Conservation (phyloP, 768 basidiomycete species). For the Arthromyces matolae region DNA sequence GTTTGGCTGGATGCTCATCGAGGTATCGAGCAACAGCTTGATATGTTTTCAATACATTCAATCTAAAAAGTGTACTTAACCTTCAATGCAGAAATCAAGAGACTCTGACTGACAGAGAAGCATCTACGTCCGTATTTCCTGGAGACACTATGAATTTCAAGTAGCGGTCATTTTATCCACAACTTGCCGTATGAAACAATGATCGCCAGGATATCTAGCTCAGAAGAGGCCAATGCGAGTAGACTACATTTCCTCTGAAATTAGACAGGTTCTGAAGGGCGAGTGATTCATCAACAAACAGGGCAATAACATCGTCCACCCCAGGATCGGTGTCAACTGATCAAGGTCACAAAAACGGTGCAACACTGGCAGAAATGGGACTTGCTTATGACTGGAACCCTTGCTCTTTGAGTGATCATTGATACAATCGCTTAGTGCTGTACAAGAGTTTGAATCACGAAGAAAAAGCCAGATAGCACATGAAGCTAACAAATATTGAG, state of each 20-base stretch:
- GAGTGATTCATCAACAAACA: slow-evolving; percentile 45
- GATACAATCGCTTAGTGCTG: neutral
- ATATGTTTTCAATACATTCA: slow-evolving; percentile 76
- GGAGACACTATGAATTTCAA: no score
- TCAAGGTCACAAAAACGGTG: neutral
- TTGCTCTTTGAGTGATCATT: slow-evolving; percentile 2
- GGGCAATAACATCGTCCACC: slow-evolving; percentile 76
- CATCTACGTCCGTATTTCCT: slow-evolving; percentile 71
- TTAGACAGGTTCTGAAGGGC: neutral
- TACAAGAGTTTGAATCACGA: neutral
- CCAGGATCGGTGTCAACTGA: slow-evolving; percentile 86
- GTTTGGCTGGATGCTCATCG: slow-evolving; percentile 48
- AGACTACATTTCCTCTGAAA: slow-evolving; percentile 39
- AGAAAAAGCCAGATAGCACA: neutral
- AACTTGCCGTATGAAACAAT: slow-evolving; percentile 70
- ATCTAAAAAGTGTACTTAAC: no score
- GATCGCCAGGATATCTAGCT: slow-evolving; percentile 75
- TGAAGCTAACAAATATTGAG: no score
- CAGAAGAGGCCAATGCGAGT: slow-evolving; percentile 77
- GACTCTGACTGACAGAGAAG: slow-evolving; percentile 50
- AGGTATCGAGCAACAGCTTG: slow-evolving; percentile 61
- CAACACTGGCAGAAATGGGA: neutral
- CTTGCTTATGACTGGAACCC: slow-evolving; percentile 68
- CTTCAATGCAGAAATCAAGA: no score
- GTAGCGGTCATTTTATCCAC: no score